Percentiles rank a stretch among this genome's conserved stretches.
phyloP scores from a whole-genome alignment of 805 yeast species.

The Candida ficus region DNA sequence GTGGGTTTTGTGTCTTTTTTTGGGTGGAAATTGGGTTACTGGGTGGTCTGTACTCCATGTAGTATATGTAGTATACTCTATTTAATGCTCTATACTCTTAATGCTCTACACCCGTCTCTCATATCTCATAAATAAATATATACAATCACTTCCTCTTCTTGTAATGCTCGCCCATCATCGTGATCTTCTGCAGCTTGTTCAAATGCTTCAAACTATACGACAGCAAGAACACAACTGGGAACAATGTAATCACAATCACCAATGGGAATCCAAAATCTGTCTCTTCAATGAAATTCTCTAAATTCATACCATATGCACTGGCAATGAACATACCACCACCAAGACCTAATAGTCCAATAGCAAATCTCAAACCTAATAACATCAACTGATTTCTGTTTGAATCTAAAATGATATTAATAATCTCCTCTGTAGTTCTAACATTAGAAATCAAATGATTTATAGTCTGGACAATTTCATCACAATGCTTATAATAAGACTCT shows the following conservation, averaged over 20 bases:
- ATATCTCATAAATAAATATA: neutral
- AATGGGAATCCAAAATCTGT: slow-evolving; percentile 61
- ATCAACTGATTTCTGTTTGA: slow-evolving; percentile 91
- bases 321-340: slow-evolving; percentile 80
- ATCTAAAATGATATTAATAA: slow-evolving; percentile 86
- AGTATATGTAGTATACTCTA: too few relatives aligned
- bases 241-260: slow-evolving; percentile 34
- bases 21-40: too few relatives aligned
- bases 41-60: too few relatives aligned
- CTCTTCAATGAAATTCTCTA: slow-evolving; percentile 89
- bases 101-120: too few relatives aligned
- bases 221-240: slow-evolving; percentile 46
- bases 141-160: slow-evolving; percentile 6
- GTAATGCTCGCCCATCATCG: slow-evolving; percentile 47
- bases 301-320: slow-evolving; percentile 92
- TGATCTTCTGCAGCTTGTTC: slow-evolving; percentile 64
- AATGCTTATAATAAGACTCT: slow-evolving; percentile 85
- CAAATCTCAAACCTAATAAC: slow-evolving; percentile 78
- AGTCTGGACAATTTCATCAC: slow-evolving; percentile 92
- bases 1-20: too few relatives aligned
- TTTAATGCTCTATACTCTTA: too few relatives aligned
- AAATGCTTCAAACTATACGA: slow-evolving; percentile 51
- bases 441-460: slow-evolving; percentile 74
- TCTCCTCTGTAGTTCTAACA: slow-evolving; percentile 90
- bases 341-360: slow-evolving; percentile 76